Conservation (phyloP, 768 basidiomycete species). For the Auriscalpium orientale region DNA sequence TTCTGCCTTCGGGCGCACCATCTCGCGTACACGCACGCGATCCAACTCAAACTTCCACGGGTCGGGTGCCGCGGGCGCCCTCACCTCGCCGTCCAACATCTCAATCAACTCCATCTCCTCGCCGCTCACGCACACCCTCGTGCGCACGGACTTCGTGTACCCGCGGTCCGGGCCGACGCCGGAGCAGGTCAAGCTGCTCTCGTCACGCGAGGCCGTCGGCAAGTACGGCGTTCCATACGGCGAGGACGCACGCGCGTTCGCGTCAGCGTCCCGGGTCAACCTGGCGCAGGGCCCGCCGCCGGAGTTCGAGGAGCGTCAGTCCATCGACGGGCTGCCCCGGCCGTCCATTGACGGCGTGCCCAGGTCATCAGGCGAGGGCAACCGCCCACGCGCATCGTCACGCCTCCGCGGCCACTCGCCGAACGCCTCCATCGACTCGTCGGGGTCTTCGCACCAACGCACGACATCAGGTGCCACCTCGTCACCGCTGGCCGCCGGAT, state of each 20-base stretch:
- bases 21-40: slow-evolving; percentile 40
- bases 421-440: background rate
- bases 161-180: slow-evolving; percentile 58
- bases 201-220: slow-evolving; percentile 56
- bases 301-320: slow-evolving; percentile 35
- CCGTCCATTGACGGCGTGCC: background rate
- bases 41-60: slow-evolving; percentile 28
- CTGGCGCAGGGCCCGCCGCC: slow-evolving; percentile 35
- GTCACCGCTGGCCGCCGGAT: background rate
- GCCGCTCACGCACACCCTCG: slow-evolving; percentile 66
- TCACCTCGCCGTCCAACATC: slow-evolving; percentile 60
- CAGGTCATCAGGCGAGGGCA: background rate
- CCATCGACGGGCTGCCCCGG: slow-evolving; percentile 6
- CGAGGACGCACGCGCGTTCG: slow-evolving; percentile 59
- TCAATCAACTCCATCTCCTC: slow-evolving; percentile 70
- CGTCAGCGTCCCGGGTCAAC: slow-evolving; percentile 39
- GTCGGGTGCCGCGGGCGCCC: slow-evolving; percentile 10
- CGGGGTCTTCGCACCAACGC: background rate
- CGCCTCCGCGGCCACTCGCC: slow-evolving; percentile 1
- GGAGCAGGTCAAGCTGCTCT: slow-evolving; percentile 59
- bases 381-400: background rate
- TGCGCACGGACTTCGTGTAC: slow-evolving; percentile 64
- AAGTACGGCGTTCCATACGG: slow-evolving; percentile 76
- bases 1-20: slow-evolving; percentile 36
- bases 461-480: background rate